Conservation (phyloP, 331 rosid genomes). For the Dryas integrifolia region DNA sequence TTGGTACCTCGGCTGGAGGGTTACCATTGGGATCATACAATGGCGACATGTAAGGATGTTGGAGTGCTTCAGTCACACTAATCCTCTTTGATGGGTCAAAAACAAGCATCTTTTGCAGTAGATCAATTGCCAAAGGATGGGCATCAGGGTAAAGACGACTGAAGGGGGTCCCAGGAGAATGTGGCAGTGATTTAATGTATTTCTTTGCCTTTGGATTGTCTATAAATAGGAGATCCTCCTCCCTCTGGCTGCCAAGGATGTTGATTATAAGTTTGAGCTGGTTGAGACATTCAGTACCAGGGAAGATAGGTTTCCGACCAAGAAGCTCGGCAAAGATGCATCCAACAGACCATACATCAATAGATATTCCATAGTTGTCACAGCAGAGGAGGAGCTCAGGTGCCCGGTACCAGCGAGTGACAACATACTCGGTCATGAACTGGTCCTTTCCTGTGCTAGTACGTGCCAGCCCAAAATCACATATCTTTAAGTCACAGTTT, state of each 20-base stretch:
- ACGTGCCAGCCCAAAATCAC: slow-evolving; percentile 86
- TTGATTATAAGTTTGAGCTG: slow-evolving; percentile 70
- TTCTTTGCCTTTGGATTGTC: slow-evolving; percentile 75
- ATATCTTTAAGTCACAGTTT: slow-evolving; percentile 80
- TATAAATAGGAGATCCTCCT: slow-evolving; percentile 70
- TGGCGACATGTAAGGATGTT: slow-evolving; percentile 79
- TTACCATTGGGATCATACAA: slow-evolving; percentile 60
- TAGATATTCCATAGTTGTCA: slow-evolving; percentile 71
- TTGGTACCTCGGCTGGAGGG: slow-evolving; percentile 61
- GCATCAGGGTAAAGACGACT: slow-evolving; percentile 58
- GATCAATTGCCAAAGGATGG: slow-evolving; percentile 73
- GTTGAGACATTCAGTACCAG: slow-evolving; percentile 77
- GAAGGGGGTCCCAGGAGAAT: slow-evolving; percentile 52
- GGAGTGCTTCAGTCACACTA: slow-evolving; percentile 64
- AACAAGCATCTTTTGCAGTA: slow-evolving; percentile 72
- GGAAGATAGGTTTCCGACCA: slow-evolving; percentile 72
- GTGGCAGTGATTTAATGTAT: slow-evolving; percentile 54
- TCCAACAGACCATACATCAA: slow-evolving; percentile 88
- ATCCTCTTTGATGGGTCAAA: slow-evolving; percentile 80
- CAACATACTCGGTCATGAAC: slow-evolving; percentile 91
- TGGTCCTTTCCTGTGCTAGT: slow-evolving; percentile 63
- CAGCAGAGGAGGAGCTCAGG: slow-evolving; percentile 88
- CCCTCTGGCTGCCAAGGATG: slow-evolving; percentile 78
- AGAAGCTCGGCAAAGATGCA: slow-evolving; percentile 86
- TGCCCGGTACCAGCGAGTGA: slow-evolving; percentile 85